Conservation (phyloP, 2,329 filamentous ascomycete genomes). For the Curvularia spicifera region DNA sequence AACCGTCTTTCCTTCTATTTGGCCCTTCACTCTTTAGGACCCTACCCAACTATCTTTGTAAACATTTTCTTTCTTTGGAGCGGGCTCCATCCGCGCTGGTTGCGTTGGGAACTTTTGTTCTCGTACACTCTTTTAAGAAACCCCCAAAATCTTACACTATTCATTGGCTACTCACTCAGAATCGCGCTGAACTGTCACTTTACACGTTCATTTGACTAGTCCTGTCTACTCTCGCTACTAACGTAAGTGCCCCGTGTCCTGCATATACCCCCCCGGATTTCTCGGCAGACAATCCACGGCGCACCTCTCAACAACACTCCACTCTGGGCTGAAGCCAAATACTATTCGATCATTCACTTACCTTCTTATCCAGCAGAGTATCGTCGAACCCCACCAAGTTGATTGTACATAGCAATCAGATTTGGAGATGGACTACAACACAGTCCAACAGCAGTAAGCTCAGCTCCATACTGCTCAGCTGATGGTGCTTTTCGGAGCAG, state of each 20-base stretch:
- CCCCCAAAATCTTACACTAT: conserved; percentile 31
- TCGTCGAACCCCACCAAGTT: conserved; percentile 28
- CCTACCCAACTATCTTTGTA: conserved; percentile 40
- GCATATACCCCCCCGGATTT: conserved; percentile 32
- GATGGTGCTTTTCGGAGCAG: not conserved
- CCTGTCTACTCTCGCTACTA: conserved; percentile 30
- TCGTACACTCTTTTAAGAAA: conserved; percentile 50
- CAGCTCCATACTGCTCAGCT: conserved; percentile 10
- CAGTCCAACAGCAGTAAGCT: conserved; percentile 50
- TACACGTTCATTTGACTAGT: conserved; percentile 47
- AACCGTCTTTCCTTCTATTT: conserved; percentile 44
- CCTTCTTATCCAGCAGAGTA: conserved; percentile 28
- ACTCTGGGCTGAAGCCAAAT: conserved; percentile 23
- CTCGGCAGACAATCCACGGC: conserved; percentile 23
- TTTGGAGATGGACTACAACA: conserved; percentile 53
- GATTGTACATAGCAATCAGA: conserved; percentile 35
- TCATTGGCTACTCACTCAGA: conserved; percentile 34
- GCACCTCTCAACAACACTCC: conserved; percentile 31
- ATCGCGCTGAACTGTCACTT: conserved; percentile 45
- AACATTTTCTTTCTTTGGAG: conserved; percentile 45
- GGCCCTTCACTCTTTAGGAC: conserved; percentile 50
- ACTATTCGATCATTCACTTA: conserved; percentile 37
- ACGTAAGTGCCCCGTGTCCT: conserved; percentile 37
- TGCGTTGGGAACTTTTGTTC: conserved; percentile 46
- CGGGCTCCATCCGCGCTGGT: conserved; percentile 51